Base-by-base conservation (phyloP, 768 basidiomycete species). In the Leucocoprinus birnbaumii region DNA sequence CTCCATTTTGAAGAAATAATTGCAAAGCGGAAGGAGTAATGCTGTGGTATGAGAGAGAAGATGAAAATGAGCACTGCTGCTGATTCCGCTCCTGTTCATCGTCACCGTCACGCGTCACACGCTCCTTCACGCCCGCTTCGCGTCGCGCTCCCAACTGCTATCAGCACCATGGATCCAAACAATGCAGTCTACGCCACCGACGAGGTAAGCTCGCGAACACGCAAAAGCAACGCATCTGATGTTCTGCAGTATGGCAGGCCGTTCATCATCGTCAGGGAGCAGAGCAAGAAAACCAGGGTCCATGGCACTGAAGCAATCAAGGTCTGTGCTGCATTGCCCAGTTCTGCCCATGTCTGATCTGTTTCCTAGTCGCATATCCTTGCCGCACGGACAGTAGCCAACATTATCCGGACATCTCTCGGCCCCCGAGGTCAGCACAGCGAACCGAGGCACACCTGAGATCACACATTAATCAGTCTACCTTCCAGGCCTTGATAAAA, bases 261-360 rank as follows among this genome's bases (percentile, higher is more conserved):
- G n/a, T 98, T 98, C 69, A 96, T 98, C 68, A 96, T 98, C 73
- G 80, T 98, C 55, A 83, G 94, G 26, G 95, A 98, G 65, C 96
- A 98, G 70, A 85, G 78, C 53, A 96, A 71, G 76, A 97, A 94
- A 79, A 96, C 92, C 10, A 82, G 96, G 62, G 84, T 80, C 25
- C 94, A 98, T 73, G 96, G 96, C 49, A 69, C 88, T 58, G 92
- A 95, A 71, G 96, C 96, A 61, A 97, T 98, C 78, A 95, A 96
- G 81, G 94, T 92, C 38, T 37, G 60, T 49, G 52, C 43, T 51
- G 21, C 9, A 34, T 11, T 22, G 35, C 55, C 37, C 38, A n/a
- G n/a, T n/a, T n/a, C n/a, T 1, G 24, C 38, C 49, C 41, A 45
- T 41, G 58, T 59, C 63, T 48, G 38, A 55, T 18, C 55, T 16